Percentiles rank a stretch among this genome's conserved stretches.
Evolutionary conservation across 495 filamentous ascomycete species (phyloP).

Genomic region (Aspergillus campestris): DNA sequence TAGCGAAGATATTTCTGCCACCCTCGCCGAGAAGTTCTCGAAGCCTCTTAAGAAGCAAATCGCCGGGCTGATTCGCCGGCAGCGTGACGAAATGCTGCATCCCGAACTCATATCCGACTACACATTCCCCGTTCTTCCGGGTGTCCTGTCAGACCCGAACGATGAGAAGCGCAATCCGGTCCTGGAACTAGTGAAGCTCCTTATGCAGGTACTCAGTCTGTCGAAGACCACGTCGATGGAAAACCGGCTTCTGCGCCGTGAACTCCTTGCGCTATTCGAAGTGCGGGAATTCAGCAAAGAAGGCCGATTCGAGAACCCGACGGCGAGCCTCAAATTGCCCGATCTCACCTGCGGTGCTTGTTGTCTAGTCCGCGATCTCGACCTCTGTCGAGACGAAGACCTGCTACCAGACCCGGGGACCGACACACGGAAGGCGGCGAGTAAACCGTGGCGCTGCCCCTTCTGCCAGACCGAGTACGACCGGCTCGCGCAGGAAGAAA

Average conservation of each 20-base stretch:
- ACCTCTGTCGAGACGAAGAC: conserved; percentile 89
- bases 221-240: conserved; percentile 77
- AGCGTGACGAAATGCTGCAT: conserved; percentile 84
- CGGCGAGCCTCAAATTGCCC: conserved; percentile 58
- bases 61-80: conserved; percentile 63
- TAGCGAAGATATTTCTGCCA: conserved; percentile 45
- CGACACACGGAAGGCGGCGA: conserved; percentile 25
- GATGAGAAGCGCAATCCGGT: conserved; percentile 62
- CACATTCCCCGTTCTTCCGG: conserved; percentile 75
- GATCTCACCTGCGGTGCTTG: conserved; percentile 82
- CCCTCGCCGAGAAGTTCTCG: conserved; percentile 70
- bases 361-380: conserved; percentile 78
- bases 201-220: conserved; percentile 84
- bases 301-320: conserved; percentile 80
- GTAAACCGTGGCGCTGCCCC: conserved; percentile 64
- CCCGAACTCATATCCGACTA: conserved; percentile 82
- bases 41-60: conserved; percentile 89
- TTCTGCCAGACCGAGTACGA: conserved; percentile 72
- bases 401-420: conserved; percentile 50
- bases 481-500: conserved; percentile 71
- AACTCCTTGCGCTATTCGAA: conserved; percentile 82
- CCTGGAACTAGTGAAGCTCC: conserved; percentile 79
- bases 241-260: conserved; percentile 76
- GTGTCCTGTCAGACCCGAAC: conserved; percentile 54
- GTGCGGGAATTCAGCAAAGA: conserved; percentile 88